Base-by-base conservation (phyloP, 352 stramenopile genomes). In the Phytophthora melonis region DNA sequence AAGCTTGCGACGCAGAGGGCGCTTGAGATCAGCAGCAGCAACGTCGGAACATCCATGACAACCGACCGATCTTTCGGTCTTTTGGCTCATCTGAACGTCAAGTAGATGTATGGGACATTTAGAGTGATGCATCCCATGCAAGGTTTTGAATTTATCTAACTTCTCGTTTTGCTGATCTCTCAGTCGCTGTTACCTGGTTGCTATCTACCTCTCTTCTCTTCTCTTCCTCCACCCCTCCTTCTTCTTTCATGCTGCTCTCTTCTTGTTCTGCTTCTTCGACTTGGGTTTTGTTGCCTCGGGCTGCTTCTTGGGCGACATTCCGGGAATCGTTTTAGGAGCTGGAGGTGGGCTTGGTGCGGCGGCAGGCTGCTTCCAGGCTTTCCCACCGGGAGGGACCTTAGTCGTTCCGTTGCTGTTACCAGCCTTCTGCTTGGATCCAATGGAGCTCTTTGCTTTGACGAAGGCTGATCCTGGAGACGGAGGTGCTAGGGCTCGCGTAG, bases 281-380 rank as follows among this genome's bases (percentile, higher is more conserved):
- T 75, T 79, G 4, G 41, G 43, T 64, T 71, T 77, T 62, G 65
- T 47, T 52, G 50, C 57, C n/a, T 72, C 66, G 5, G 62, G 16
- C 53, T 75, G 66, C 11, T 79, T 82, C 34, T 47, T 77, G 0
- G 62, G 68, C 23, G 75, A 84, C 78, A 84, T 84, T n/a, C 78
- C 78, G 59, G 78, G 78, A 72, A 84, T 84, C 1, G 62, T 53
- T 62, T 64, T 68, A 57, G 68, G 53, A 14, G 39, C 55, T 61
- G 27, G 32, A 61, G 63, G 43, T 50, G 64, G n/a, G 21, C 53
- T 25, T 59, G 64, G 54, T 16, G 41, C 41, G 6, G 32, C 58
- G 27, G 57, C 9, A 52, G 67, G 50, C 32, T 79, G 78, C 47
- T 80, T 78, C 69, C 72, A 77, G 13, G 23, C 53, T 50, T 79